Evolutionary conservation across 1,284 basidiomycete species (phyloP), one percentile per base, ranked within the genome.

Genomic region (Nidula niveotomentosa): DNA sequence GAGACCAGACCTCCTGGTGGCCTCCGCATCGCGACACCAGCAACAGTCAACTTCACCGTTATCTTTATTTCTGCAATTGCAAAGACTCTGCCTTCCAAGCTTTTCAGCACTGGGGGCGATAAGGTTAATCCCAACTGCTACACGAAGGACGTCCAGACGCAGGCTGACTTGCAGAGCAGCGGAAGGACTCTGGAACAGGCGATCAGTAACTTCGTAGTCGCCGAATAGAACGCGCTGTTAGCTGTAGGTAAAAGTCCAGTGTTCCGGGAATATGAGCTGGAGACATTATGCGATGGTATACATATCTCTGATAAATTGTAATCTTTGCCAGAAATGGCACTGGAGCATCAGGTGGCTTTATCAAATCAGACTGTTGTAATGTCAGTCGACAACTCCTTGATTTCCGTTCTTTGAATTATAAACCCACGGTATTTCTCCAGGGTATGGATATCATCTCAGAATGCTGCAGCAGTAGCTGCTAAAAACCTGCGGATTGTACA

Each of bases 101-200:
- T 90, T 56, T 84, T 95, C 66, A 85, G 84, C 59, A 90, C 90
- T 0, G 93, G 93, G 1, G 93, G 93, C 0, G 93, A 95, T 65
- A 93, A 95, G 69, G 68, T 94, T 58, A 93, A 93, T 65, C 65
- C 68, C 8, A 75, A 76, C 44, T 93, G 91, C 70, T 94, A 91
- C 65, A 71, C 73, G 0, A 66, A 83, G 33, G 91, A 93, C 66
- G 62, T 70, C 5, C 69, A 77, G 56, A 90, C 89, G 0, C 80
- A 84, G 62, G 65, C 67, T 0, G 76, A 78, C 73, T 91, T 53
- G 66, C 74, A 53, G 59, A 66, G 13, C 36, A 49, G 62, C 46
- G 80, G 80, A 4, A 68, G 74, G 63, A 87, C 84, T 0, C 69
- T 93, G 17, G 78, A 85, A 48, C 72, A 88, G 57, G 89, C 88